phyloP scores from a whole-genome alignment of 257 asterid genomes.

The Ocimum tenuiflorum region DNA sequence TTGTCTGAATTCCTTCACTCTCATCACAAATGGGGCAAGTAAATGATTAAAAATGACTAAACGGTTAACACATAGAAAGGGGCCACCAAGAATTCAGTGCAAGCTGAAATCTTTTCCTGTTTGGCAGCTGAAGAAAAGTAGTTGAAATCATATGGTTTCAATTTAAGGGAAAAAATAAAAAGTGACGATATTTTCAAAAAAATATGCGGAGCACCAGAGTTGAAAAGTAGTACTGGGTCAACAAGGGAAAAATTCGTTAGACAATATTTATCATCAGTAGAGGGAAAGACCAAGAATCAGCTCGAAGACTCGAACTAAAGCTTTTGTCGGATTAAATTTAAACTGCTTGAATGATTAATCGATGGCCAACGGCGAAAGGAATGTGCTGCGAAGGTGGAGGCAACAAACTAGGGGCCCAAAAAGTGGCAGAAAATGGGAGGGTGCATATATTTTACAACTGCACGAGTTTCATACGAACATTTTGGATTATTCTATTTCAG shows the following conservation, averaged over 20 bases:
- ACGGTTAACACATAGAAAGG: background rate
- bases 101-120: background rate
- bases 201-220: background rate
- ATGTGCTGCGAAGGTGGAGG: too few relatives aligned
- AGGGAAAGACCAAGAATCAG: too few relatives aligned
- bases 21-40: background rate
- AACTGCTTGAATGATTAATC: too few relatives aligned
- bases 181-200: background rate
- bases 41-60: background rate
- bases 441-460: too few relatives aligned
- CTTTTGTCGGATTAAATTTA: background rate
- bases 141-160: background rate
- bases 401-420: too few relatives aligned
- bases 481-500: too few relatives aligned
- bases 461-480: too few relatives aligned
- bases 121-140: slow-evolving; percentile 19
- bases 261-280: too few relatives aligned
- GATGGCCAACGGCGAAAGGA: too few relatives aligned
- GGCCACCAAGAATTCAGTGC: slow-evolving; percentile 1
- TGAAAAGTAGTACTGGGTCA: too few relatives aligned
- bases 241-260: background rate
- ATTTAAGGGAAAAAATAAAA: background rate
- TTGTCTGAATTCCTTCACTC: slow-evolving; percentile 12
- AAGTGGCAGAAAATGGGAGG: too few relatives aligned
- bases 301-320: background rate